Evolutionary conservation across 2,329 filamentous ascomycete genomes (phyloP), one percentile per base, ranked within the genome.

Genomic region (Triangularia setosa): DNA sequence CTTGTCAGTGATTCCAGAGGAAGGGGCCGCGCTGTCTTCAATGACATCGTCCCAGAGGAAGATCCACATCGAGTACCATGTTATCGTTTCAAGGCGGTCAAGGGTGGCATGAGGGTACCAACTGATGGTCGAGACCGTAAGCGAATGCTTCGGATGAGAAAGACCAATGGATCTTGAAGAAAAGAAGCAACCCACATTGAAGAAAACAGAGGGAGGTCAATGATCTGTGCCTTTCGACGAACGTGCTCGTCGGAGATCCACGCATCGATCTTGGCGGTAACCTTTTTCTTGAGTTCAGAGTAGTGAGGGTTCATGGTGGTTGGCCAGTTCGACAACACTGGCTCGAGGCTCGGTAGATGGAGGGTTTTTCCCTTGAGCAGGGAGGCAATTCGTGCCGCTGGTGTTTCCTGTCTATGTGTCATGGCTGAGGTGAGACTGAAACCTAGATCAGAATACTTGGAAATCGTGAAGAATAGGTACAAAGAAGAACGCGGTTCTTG

Each of bases 31-130:
- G 11, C 25, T 28, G 3, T 55, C 52, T 53, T 69, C 67, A 28
- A 66, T 59, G 2, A 61, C 59, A 28, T 68, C 67, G 27, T 68
- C 67, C 66, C 67, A 68, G n/a, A 69, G 52, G 57, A 69, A 64
- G 40, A 69, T 27, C 61, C 64, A 69, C 33, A 68, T 30, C 12
- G 63, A 56, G 48, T 62, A 68, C 60, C 64, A 68, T 3, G 56
- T 35, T 21, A 65, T 62, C 12, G 64, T 66, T 35, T 65, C 35
- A 33, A 67, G 62, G 5, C 60, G 57, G 48, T 66, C 62, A 24
- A 66, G 57, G 8, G 62, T 35, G 16, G 61, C 52, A 9, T 35
- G 25, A 40, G 65, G 64, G 21, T 63, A 67, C 67, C 67, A 69
- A 12, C 64, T 65, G 25, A 14, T 25, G 5, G 5, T 21, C 4